Evolutionary conservation across 179 eudicot species (phyloP).

Genomic region (Amaranthus tricolor): DNA sequence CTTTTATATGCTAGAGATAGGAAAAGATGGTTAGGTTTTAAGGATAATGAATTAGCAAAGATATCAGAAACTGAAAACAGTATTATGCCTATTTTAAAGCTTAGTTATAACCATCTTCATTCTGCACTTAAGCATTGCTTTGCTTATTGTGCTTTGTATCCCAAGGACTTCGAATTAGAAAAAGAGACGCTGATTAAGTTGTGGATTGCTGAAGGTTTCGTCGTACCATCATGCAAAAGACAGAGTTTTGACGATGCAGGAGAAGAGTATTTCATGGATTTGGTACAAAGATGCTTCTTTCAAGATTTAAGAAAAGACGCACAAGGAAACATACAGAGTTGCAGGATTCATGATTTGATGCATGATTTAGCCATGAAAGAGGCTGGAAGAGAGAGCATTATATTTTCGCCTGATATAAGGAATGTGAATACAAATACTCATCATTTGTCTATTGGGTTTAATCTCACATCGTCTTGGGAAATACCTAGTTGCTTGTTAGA

Average conservation of each 20-base stretch:
- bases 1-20: constrained; percentile 9
- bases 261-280: constrained; percentile 22
- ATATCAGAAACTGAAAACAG: constrained; percentile 8
- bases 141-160: constrained; percentile 17
- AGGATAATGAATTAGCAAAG: constrained; percentile 13
- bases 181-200: constrained; percentile 7
- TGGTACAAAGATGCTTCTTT: constrained; percentile 29
- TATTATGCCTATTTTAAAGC: constrained; percentile 23
- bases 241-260: constrained; percentile 26
- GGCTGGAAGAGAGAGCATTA: constrained; percentile 20
- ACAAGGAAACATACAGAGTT: constrained; percentile 11
- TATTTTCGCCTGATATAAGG: neutral
- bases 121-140: constrained; percentile 21
- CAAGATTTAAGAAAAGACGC: constrained; percentile 20
- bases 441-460: constrained; percentile 15
- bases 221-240: constrained; percentile 2
- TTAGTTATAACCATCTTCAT: constrained; percentile 20
- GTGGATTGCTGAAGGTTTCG: constrained; percentile 12
- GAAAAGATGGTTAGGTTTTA: constrained; percentile 23
- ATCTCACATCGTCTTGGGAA: constrained; percentile 8
- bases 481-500: constrained; percentile 9
- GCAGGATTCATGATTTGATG: constrained; percentile 32
- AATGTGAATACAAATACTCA: neutral
- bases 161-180: constrained; percentile 12
- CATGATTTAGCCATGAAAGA: constrained; percentile 26